These are phyloP conservation scores for Neurospora terricola DNA, from an alignment of 495 filamentous ascomycete species.

Conservation along the genomic window DNA sequence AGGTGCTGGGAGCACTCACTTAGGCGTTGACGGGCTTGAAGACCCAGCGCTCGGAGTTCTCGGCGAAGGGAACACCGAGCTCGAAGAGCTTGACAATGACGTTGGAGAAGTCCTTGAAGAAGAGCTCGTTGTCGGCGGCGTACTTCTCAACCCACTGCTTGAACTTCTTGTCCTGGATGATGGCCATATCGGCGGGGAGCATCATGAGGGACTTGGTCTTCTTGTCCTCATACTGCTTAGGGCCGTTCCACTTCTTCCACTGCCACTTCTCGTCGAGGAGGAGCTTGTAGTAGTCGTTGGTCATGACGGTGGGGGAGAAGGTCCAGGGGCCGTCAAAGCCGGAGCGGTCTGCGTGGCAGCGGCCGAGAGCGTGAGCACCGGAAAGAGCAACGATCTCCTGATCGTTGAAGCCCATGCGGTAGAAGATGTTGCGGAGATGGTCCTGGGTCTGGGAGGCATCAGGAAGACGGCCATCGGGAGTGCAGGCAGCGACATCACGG, in stretches of 20 bases:
- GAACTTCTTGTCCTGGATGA: slow-evolving; percentile 86
- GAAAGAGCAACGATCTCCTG: slow-evolving; percentile 86
- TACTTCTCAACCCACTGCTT: slow-evolving; percentile 77
- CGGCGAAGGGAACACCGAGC: slow-evolving; percentile 82
- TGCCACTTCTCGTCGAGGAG: slow-evolving; percentile 88
- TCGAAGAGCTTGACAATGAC: slow-evolving; percentile 79
- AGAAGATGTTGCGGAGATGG: slow-evolving; percentile 89
- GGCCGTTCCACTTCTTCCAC: slow-evolving; percentile 89
- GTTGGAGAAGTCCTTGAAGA: slow-evolving; percentile 87
- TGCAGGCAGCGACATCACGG: slow-evolving; percentile 74
- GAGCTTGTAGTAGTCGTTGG: slow-evolving; percentile 88
- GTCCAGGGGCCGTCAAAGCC: slow-evolving; percentile 93
- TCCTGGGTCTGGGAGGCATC: slow-evolving; percentile 70
- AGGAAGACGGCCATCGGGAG: slow-evolving; percentile 91
- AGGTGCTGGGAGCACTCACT: not conserved
- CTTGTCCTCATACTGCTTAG: slow-evolving; percentile 76
- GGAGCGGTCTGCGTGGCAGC: slow-evolving; percentile 81
- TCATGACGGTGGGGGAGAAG: slow-evolving; percentile 88
- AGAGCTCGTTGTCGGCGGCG: slow-evolving; percentile 80
- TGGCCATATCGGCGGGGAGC: slow-evolving; percentile 83
- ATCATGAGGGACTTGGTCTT: slow-evolving; percentile 87
- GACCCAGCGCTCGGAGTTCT: slow-evolving; percentile 51
- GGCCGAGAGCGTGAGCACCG: slow-evolving; percentile 87
- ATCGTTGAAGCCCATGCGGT: slow-evolving; percentile 97
- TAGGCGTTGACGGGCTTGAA: slow-evolving; percentile 55